phyloP scores from a whole-genome alignment of 352 stramenopile species.

The Stephanocyclus meneghinianus region DNA sequence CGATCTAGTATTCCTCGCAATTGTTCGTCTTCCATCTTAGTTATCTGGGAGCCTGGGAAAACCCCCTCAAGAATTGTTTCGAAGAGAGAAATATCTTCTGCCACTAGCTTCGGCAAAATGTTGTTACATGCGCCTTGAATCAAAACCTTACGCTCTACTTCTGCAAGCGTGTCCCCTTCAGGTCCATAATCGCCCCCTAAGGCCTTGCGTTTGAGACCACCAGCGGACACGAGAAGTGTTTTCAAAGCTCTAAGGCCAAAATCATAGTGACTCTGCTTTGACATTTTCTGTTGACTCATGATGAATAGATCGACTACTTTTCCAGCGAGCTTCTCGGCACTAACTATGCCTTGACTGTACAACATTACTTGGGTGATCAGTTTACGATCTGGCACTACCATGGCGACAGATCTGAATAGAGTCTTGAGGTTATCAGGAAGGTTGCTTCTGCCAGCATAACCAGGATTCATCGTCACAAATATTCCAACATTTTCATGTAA shows the following conservation, averaged over 20 bases:
- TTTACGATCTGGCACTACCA: constrained; percentile 98
- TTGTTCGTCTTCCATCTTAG: constrained; percentile 86
- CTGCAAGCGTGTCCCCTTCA: constrained; percentile 66
- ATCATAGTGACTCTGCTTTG: constrained; percentile 99
- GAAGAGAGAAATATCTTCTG: constrained; percentile 96
- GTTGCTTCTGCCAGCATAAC: constrained; percentile 95
- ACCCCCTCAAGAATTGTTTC: constrained; percentile 93
- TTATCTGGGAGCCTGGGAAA: constrained; percentile 89
- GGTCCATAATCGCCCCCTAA: constrained; percentile 73
- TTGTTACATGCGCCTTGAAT: constrained; percentile 98
- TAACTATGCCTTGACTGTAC: constrained; percentile 99
- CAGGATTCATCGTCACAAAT: constrained; percentile 99
- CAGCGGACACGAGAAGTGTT: constrained; percentile 97
- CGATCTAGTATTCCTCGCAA: constrained; percentile 89
- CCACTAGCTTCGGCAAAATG: constrained; percentile 98
- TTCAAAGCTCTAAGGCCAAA: constrained; percentile 99
- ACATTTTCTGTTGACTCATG: constrained; percentile 96
- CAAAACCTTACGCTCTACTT: constrained; percentile 91
- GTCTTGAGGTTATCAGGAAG: constrained; percentile 93
- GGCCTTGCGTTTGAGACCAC: constrained; percentile 94
- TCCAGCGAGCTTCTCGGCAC: constrained; percentile 93
- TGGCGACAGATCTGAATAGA: constrained; percentile 99
- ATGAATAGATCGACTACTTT: constrained; percentile 99
- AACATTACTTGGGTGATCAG: constrained; percentile 99
- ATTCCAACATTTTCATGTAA: constrained; percentile 98